phyloP scores from a whole-genome alignment of 1,284 basidiomycete species.

The Puccinia triticina region DNA sequence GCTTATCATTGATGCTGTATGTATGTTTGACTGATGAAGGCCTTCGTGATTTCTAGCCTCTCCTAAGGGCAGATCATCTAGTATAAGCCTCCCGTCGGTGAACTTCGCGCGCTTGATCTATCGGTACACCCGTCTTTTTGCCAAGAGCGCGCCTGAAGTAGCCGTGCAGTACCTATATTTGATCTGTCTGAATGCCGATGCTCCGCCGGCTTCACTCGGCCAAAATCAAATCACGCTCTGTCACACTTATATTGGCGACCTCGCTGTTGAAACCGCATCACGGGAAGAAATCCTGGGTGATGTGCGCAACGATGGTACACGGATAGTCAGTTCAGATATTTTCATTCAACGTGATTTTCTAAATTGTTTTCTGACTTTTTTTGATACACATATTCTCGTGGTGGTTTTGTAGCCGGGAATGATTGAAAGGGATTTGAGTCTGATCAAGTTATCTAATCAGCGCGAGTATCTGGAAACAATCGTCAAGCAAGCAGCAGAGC shows the following conservation, averaged over 20 bases:
- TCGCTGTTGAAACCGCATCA: conserved; percentile 82
- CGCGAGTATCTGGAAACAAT: conserved; percentile 80
- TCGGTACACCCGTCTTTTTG: conserved; percentile 88
- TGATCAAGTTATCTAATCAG: conserved; percentile 74
- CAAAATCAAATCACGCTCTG: conserved; percentile 80
- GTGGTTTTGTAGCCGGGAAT: conserved; percentile 70
- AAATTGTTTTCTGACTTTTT: not conserved
- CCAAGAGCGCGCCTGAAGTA: conserved; percentile 85
- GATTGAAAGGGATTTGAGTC: conserved; percentile 77
- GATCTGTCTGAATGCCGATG: conserved; percentile 78
- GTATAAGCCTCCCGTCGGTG: conserved; percentile 62
- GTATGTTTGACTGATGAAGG: conserved; percentile 6
- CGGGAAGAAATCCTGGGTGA: conserved; percentile 87
- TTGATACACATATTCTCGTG: not conserved
- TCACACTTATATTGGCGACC: conserved; percentile 82
- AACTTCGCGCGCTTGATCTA: conserved; percentile 85
- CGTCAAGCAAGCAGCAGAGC: conserved; percentile 76
- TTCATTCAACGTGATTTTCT: not conserved
- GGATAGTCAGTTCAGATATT: conserved; percentile 69
- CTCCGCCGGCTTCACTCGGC: conserved; percentile 65
- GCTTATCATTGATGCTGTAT: not conserved
- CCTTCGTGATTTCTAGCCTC: conserved; percentile 41
- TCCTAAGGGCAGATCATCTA: conserved; percentile 68
- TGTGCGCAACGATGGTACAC: conserved; percentile 81
- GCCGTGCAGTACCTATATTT: conserved; percentile 95